phyloP scores from a whole-genome alignment of 306 rosid species.

The Trichosanthes truncata region DNA sequence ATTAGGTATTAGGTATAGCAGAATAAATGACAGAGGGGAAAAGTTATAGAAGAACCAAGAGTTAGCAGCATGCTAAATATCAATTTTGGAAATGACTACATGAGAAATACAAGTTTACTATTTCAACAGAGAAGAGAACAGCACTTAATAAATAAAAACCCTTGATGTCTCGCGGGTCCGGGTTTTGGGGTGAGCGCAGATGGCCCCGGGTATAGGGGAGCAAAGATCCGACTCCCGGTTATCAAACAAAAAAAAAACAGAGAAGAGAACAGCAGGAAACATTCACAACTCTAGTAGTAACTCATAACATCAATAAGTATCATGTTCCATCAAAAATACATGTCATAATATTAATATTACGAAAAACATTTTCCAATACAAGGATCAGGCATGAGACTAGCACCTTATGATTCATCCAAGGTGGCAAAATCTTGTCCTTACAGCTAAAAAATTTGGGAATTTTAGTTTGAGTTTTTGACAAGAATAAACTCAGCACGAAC shows the following conservation, averaged over 20 bases:
- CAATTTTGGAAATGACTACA: background rate
- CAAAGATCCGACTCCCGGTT: too few species aligned
- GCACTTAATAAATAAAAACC: too few species aligned
- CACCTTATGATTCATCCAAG: background rate
- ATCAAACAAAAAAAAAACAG: too few species aligned
- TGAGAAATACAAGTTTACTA: background rate
- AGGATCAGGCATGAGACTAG: background rate
- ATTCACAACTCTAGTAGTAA: background rate
- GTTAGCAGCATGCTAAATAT: background rate
- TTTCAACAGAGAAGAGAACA: background rate
- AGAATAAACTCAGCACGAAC: background rate
- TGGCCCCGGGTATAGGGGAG: too few species aligned
- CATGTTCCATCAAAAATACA: background rate
- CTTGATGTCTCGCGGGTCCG: too few species aligned
- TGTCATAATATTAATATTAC: background rate
- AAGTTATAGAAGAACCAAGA: background rate
- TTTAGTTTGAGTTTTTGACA: background rate
- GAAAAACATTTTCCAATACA: background rate
- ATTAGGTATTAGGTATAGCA: background rate
- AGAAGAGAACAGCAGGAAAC: background rate
- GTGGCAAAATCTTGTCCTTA: background rate
- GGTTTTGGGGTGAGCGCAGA: too few species aligned
- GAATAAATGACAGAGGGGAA: background rate
- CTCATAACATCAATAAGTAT: background rate
- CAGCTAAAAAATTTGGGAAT: background rate